phyloP scores from a whole-genome alignment of 2,329 filamentous ascomycete genomes.

The Ascosphaera apis region DNA sequence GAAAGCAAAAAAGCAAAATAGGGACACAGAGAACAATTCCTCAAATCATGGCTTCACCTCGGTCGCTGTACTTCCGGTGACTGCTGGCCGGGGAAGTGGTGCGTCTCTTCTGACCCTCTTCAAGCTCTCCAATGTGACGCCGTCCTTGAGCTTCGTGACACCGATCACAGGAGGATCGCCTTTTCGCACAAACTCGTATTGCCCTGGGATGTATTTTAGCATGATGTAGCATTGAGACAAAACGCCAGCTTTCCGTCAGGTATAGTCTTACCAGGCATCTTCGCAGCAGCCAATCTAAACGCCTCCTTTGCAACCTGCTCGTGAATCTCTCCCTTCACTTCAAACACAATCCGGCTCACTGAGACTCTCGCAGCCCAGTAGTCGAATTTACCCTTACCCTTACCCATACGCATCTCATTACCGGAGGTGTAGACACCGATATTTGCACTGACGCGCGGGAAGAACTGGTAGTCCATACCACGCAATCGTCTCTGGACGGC shows the following conservation, averaged over 20 bases:
- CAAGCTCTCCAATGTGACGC: slow-evolving; percentile 59
- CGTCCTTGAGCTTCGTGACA: slow-evolving; percentile 65
- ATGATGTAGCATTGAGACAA: not conserved
- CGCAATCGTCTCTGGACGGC: slow-evolving; percentile 74
- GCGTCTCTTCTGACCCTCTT: slow-evolving; percentile 54
- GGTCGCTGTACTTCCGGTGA: too few species aligned
- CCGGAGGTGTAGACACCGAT: slow-evolving; percentile 89
- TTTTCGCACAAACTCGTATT: slow-evolving; percentile 83
- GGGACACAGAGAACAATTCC: too few species aligned
- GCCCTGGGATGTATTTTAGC: slow-evolving; percentile 10
- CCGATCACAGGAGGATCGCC: slow-evolving; percentile 78
- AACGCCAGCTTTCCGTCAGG: not conserved
- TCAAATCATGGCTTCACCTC: too few species aligned
- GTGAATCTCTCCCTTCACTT: slow-evolving; percentile 77
- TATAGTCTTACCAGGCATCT: slow-evolving; percentile 52
- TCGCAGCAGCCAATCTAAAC: slow-evolving; percentile 80
- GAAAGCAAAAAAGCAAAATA: too few species aligned
- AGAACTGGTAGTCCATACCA: slow-evolving; percentile 79
- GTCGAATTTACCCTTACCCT: slow-evolving; percentile 93
- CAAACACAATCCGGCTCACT: slow-evolving; percentile 79
- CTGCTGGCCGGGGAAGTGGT: slow-evolving; percentile 20
- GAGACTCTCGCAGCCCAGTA: slow-evolving; percentile 83
- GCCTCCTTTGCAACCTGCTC: slow-evolving; percentile 88
- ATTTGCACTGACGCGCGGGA: slow-evolving; percentile 76
- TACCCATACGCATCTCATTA: slow-evolving; percentile 97